Percentiles rank a stretch among this genome's conserved stretches.
Evolutionary conservation across 495 filamentous ascomycete genomes (phyloP).

Genomic region (Aspergillus ellipticus): DNA sequence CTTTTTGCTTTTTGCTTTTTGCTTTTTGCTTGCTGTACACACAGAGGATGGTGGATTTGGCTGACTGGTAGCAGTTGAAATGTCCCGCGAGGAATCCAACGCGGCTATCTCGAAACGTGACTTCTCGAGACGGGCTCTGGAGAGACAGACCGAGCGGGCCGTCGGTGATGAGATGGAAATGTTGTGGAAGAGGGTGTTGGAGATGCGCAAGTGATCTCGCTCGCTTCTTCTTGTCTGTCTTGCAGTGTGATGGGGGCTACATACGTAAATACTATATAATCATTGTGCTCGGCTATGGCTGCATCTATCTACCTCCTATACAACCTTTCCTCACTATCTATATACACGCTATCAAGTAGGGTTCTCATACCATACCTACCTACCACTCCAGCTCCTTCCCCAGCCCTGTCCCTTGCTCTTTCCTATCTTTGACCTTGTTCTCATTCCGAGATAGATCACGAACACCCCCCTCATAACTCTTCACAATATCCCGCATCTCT

Average conservation of each 20-base stretch:
- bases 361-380: no score
- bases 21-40: not conserved
- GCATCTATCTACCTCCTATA: no score
- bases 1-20: not conserved
- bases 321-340: no score
- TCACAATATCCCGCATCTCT: not conserved
- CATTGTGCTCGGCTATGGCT: no score
- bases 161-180: constrained; percentile 35
- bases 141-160: constrained; percentile 26
- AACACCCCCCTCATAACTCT: not conserved
- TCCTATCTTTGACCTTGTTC: no score
- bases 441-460: no score
- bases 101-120: constrained; percentile 32
- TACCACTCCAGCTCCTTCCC: not conserved
- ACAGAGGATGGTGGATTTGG: not conserved
- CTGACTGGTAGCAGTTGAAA: constrained; percentile 25
- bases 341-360: no score
- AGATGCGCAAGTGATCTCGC: not conserved
- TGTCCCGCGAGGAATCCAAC: constrained; percentile 33
- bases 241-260: not conserved
- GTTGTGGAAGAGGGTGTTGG: constrained; percentile 18
- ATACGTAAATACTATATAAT: not conserved
- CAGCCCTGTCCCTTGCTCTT: not conserved
- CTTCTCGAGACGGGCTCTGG: constrained; percentile 21
- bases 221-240: not conserved